Evolutionary conservation across 495 filamentous ascomycete genomes (phyloP).

Genomic region (Tricharina praecox): DNA sequence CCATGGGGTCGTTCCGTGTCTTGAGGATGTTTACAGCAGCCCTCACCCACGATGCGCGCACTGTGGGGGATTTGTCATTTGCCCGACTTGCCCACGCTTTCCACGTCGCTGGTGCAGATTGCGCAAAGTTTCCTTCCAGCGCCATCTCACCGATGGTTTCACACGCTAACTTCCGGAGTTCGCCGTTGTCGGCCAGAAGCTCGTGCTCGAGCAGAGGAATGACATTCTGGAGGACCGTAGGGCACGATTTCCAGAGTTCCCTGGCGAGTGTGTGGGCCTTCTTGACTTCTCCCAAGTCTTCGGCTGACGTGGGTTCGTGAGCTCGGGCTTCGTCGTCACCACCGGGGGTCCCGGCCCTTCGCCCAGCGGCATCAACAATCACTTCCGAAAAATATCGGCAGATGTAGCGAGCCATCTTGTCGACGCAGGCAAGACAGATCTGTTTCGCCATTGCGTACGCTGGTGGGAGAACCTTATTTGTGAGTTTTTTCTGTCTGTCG

Average conservation of each 20-base stretch:
- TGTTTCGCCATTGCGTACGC: conserved; percentile 93
- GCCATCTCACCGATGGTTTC: conserved; percentile 83
- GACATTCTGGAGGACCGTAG: conserved; percentile 76
- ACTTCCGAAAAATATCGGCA: conserved; percentile 96
- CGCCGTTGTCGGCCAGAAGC: conserved; percentile 70
- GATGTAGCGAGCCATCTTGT: conserved; percentile 83
- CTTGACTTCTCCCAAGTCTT: conserved; percentile 68
- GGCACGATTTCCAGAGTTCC: conserved; percentile 86
- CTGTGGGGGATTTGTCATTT: conserved; percentile 63
- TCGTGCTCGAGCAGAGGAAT: conserved; percentile 90
- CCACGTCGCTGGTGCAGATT: conserved; percentile 23
- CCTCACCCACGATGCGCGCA: conserved; percentile 72
- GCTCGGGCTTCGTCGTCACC: conserved; percentile 50
- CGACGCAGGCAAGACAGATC: conserved; percentile 75
- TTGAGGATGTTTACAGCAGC: conserved; percentile 63
- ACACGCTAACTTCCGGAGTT: conserved; percentile 69
- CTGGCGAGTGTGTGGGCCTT: conserved; percentile 81
- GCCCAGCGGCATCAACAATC: conserved; percentile 62
- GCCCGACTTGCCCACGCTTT: conserved; percentile 44
- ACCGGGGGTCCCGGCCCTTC: conserved; percentile 36
- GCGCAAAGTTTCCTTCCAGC: conserved; percentile 17
- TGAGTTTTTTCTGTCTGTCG: conserved; percentile 59
- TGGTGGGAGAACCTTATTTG: conserved; percentile 35
- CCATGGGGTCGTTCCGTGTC: conserved; percentile 21
- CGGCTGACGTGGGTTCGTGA: conserved; percentile 46